phyloP scores from a whole-genome alignment of 805 yeast genomes.

The Kuraishia molischiana region DNA sequence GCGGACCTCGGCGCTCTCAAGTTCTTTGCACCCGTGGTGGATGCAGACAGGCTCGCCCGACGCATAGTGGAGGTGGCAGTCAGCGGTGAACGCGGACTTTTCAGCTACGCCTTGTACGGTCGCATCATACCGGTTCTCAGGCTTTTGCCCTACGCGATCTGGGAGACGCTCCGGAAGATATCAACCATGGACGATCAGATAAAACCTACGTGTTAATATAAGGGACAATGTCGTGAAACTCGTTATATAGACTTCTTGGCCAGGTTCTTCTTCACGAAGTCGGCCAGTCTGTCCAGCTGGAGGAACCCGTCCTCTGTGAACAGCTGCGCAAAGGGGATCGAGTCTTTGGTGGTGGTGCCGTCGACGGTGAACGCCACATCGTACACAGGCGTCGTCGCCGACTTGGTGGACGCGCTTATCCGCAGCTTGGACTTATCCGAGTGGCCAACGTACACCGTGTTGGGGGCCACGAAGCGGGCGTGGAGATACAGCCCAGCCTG shows the following conservation, averaged over 20 bases:
- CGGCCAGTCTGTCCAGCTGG: slow-evolving; percentile 23
- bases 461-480: slow-evolving; percentile 25
- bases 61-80: slow-evolving; percentile 22
- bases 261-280: slow-evolving; percentile 12
- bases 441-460: slow-evolving; percentile 37
- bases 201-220: neutral
- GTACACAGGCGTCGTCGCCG: slow-evolving; percentile 35
- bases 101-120: slow-evolving; percentile 38
- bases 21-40: slow-evolving; percentile 40
- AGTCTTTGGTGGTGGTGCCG: slow-evolving; percentile 8
- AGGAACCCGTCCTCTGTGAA: slow-evolving; percentile 38
- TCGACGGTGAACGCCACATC: slow-evolving; percentile 22
- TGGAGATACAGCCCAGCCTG: slow-evolving; percentile 26
- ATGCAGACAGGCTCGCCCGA: slow-evolving; percentile 25
- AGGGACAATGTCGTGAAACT: neutral
- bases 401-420: slow-evolving; percentile 26
- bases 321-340: slow-evolving; percentile 27
- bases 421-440: slow-evolving; percentile 23
- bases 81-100: slow-evolving; percentile 29
- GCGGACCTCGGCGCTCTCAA: slow-evolving; percentile 24
- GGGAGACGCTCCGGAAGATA: slow-evolving; percentile 16
- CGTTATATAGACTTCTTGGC: neutral
- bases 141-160: slow-evolving; percentile 29
- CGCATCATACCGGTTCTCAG: slow-evolving; percentile 32
- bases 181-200: slow-evolving; percentile 20